These are phyloP conservation scores for Xerocomus brunneocitrinus DNA, from an alignment of 768 basidiomycete species.

Conservation along the genomic window DNA sequence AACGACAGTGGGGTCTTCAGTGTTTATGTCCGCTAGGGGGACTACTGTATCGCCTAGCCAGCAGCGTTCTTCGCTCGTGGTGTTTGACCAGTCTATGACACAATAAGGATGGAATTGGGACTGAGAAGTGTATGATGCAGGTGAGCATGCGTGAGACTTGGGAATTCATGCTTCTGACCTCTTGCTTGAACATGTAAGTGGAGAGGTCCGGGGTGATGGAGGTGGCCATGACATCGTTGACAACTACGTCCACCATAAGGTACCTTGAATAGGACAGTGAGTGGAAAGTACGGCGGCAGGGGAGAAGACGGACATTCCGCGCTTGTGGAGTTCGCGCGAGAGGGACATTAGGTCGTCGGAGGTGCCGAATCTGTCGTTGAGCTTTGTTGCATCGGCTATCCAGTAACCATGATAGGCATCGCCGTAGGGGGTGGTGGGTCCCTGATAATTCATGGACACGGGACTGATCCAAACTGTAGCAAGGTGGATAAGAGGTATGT, in stretches of 20 bases:
- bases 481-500: background rate
- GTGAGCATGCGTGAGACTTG: background rate
- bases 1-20: conserved; percentile 59
- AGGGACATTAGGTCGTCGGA: background rate
- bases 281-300: too few relatives aligned
- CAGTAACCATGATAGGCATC: background rate
- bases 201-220: conserved; percentile 60
- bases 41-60: conserved; percentile 80
- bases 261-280: conserved; percentile 38
- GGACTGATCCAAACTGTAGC: background rate
- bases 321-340: background rate
- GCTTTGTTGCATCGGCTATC: background rate
- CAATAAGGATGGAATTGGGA: background rate
- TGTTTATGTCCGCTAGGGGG: conserved; percentile 76
- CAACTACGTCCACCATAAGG: conserved; percentile 81
- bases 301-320: background rate
- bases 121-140: background rate
- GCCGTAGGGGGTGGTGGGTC: background rate
- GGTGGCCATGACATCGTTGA: conserved; percentile 81
- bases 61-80: conserved; percentile 67
- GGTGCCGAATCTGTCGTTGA: background rate
- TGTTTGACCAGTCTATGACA: conserved; percentile 50
- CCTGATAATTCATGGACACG: background rate
- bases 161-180: background rate
- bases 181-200: conserved; percentile 43